Evolutionary conservation across 2,329 filamentous ascomycete genomes (phyloP), one percentile per base, ranked within the genome.

Genomic region (Chrysosporium keratinophilum): DNA sequence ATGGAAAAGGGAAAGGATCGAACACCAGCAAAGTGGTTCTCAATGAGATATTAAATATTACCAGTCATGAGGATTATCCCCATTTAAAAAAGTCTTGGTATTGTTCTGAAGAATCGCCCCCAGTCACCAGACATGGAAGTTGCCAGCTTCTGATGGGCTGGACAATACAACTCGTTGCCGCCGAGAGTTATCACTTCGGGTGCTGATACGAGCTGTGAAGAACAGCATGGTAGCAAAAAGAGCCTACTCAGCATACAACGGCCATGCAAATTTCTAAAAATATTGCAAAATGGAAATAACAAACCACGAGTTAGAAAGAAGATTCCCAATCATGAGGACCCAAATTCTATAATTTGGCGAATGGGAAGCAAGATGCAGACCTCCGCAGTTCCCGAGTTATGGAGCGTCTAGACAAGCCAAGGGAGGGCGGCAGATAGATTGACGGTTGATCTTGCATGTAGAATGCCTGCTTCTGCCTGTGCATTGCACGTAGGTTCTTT

Each of bases 11-110:
- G 31, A 17, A 47, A 40, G 6, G 42, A 40, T 15, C 19, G 20
- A 46, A 45, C 17, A 28, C 12, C 15, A 12, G 37, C 11, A 42
- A 43, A 19, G 48, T 42, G 48, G 23, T 11, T 12, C 11, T 50
- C 19, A 42, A 41, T 50, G 48, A 50, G 48, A 28, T 12, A 50
- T 50, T 50, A 50, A 50, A 43, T 50, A 50, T 9, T 33, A 31
- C 5, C 6, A 17, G 17, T 12, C 35, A 3, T 4, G 3, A 37
- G 28, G 34, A 37, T 23, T 31, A 48, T 2, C 15, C 15, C 45
- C 45, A 40, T 49, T 49, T 23, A 28, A 34, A n/a, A n/a, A 14
- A 34, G 23, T 15, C 48, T 43, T 50, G 47, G 47, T 50, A 50
- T 50, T 50, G 48, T 50, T 42, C 37, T 50, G 48, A 12, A 28